A percentile compares a stretch with the other conserved stretches of the same genome.
These are phyloP conservation scores for Vachellia pachyceras DNA, from an alignment of 306 rosid species.

Conservation along the genomic window DNA sequence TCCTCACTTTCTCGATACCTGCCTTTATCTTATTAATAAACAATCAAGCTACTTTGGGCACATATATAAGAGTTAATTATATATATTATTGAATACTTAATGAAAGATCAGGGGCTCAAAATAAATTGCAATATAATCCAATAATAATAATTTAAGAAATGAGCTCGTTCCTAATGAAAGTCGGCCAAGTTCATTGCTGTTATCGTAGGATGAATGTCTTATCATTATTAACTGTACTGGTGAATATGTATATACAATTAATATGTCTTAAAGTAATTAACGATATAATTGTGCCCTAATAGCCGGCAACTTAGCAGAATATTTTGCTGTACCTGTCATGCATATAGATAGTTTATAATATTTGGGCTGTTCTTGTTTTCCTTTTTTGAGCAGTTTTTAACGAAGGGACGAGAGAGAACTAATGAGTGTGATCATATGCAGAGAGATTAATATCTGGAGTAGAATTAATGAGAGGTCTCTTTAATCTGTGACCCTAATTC, in stretches of 20 bases:
- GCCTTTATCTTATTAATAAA: background rate
- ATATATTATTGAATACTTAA: background rate
- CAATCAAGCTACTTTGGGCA: background rate
- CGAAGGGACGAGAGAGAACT: slow-evolving; percentile 31
- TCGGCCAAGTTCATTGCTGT: slow-evolving; percentile 59
- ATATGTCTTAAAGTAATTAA: slow-evolving; percentile 14
- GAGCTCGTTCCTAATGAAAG: slow-evolving; percentile 12
- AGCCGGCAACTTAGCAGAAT: slow-evolving; percentile 61
- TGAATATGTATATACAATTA: background rate
- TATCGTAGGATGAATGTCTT: slow-evolving; percentile 54
- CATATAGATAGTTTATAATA: background rate
- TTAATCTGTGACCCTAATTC: slow-evolving; percentile 25
- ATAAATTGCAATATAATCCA: background rate
- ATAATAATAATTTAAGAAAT: background rate
- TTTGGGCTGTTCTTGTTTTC: background rate
- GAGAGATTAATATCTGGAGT: slow-evolving; percentile 29
- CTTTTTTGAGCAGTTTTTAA: background rate
- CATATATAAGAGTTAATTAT: background rate
- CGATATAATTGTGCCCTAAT: slow-evolving; percentile 49
- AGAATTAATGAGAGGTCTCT: slow-evolving; percentile 30
- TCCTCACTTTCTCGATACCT: background rate
- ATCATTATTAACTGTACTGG: slow-evolving; percentile 24
- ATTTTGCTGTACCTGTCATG: slow-evolving; percentile 54
- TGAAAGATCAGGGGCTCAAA: background rate
- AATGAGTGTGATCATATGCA: slow-evolving; percentile 30